phyloP scores from a whole-genome alignment of 192 early-diverging fungal species.

The Gigaspora rosea region DNA sequence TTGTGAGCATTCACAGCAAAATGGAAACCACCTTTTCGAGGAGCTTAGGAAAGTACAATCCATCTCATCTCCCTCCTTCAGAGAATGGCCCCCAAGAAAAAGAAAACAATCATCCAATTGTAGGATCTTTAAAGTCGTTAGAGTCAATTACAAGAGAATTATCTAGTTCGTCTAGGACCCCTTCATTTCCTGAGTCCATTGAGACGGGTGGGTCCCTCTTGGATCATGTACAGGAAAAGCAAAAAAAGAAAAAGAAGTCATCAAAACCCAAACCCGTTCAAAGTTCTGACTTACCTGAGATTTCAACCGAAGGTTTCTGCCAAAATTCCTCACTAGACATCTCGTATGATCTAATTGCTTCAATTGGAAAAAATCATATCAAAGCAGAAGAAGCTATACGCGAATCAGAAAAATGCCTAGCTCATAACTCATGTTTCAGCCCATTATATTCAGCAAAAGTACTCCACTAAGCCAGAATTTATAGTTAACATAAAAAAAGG shows the following conservation, averaged over 20 bases:
- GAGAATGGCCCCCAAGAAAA: too few relatives aligned
- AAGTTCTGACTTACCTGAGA: neutral
- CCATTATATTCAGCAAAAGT: too few relatives aligned
- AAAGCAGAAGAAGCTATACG: neutral
- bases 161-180: too few relatives aligned
- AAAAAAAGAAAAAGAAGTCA: constrained; percentile 6
- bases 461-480: neutral
- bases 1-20: constrained; percentile 2
- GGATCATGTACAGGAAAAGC: neutral
- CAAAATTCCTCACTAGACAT: neutral
- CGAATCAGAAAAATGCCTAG: neutral
- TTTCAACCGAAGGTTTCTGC: neutral
- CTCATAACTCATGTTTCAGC: too few relatives aligned
- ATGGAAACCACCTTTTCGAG: neutral
- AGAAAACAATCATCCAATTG: too few relatives aligned
- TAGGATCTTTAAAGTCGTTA: too few relatives aligned
- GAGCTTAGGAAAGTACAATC: constrained; percentile 5
- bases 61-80: neutral
- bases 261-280: neutral
- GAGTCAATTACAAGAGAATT: too few relatives aligned
- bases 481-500: neutral
- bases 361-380: neutral
- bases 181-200: too few relatives aligned
- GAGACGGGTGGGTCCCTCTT: neutral
- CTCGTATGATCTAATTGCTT: neutral